These are phyloP conservation scores for Podaxis carcinomalis DNA, from an alignment of 768 basidiomycete species.

Conservation along the genomic window DNA sequence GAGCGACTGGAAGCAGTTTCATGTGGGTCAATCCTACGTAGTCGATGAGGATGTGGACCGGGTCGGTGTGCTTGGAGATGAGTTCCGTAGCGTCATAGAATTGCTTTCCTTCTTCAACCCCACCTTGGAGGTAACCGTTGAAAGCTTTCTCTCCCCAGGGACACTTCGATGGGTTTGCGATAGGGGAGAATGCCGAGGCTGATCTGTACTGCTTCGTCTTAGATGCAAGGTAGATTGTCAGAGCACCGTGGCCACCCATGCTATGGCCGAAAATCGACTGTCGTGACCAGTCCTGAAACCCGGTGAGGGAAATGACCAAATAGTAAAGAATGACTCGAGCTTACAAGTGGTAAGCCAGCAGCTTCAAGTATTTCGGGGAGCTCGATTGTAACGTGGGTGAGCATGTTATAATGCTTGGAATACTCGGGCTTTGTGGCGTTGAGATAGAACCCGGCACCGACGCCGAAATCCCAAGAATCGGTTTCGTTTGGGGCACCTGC, in stretches of 20 bases:
- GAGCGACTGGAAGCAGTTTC: not conserved
- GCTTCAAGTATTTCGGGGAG: constrained; percentile 75
- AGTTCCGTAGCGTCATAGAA: constrained; percentile 86
- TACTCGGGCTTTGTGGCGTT: constrained; percentile 80
- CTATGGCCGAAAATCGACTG: constrained; percentile 94
- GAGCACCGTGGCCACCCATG: constrained; percentile 96
- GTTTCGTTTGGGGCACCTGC: constrained; percentile 83
- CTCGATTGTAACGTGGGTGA: constrained; percentile 78
- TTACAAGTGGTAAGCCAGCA: constrained; percentile 73
- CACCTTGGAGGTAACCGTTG: constrained; percentile 73
- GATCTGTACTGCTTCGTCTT: constrained; percentile 72
- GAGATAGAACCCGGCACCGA: constrained; percentile 95
- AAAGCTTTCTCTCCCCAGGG: constrained; percentile 96
- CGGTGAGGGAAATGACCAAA: not conserved
- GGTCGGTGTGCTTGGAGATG: constrained; percentile 55
- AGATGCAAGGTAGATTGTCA: constrained; percentile 84
- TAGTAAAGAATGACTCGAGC: constrained; percentile 20
- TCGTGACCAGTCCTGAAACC: constrained; percentile 65
- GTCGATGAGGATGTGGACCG: constrained; percentile 81
- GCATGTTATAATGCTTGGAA: constrained; percentile 83
- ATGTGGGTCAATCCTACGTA: constrained; percentile 47
- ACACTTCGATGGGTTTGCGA: constrained; percentile 79
- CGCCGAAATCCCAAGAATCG: constrained; percentile 87
- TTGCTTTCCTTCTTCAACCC: constrained; percentile 67
- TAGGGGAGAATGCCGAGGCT: constrained; percentile 84